These are phyloP conservation scores for Buxus sempervirens DNA, from an alignment of 164 flowering plant genomes.

Conservation along the genomic window DNA sequence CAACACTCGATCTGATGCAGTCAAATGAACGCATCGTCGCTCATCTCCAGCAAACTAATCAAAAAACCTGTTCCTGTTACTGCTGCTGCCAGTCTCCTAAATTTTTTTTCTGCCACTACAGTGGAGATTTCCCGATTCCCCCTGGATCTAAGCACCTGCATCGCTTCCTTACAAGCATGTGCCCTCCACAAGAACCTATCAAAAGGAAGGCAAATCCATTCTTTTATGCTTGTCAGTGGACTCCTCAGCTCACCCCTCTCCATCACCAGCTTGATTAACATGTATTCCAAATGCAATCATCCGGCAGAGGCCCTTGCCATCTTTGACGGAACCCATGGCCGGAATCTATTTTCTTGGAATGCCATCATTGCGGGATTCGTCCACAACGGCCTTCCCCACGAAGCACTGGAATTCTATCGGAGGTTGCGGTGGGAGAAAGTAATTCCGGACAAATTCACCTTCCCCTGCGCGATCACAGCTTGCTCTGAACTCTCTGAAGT, in stretches of 20 bases:
- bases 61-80: neutral
- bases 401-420: constrained; percentile 35
- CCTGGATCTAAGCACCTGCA: constrained; percentile 22
- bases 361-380: constrained; percentile 56
- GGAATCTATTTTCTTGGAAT: constrained; percentile 56
- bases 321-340: constrained; percentile 25
- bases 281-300: constrained; percentile 65
- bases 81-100: neutral
- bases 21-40: constrained; percentile 6
- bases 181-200: constrained; percentile 38
- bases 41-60: constrained; percentile 2
- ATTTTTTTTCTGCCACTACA: constrained; percentile 7
- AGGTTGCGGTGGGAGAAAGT: constrained; percentile 36
- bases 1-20: neutral
- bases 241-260: constrained; percentile 39
- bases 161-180: constrained; percentile 50
- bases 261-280: constrained; percentile 68
- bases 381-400: constrained; percentile 28
- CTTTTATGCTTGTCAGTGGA: constrained; percentile 40
- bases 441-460: constrained; percentile 57
- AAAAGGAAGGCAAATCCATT: constrained; percentile 50
- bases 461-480: constrained; percentile 60
- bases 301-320: constrained; percentile 38
- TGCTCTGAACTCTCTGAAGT: constrained; percentile 27
- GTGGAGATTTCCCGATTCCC: neutral